These are phyloP conservation scores for Cadophora malorum DNA, from an alignment of 2,329 filamentous ascomycete genomes.

Conservation along the genomic window DNA sequence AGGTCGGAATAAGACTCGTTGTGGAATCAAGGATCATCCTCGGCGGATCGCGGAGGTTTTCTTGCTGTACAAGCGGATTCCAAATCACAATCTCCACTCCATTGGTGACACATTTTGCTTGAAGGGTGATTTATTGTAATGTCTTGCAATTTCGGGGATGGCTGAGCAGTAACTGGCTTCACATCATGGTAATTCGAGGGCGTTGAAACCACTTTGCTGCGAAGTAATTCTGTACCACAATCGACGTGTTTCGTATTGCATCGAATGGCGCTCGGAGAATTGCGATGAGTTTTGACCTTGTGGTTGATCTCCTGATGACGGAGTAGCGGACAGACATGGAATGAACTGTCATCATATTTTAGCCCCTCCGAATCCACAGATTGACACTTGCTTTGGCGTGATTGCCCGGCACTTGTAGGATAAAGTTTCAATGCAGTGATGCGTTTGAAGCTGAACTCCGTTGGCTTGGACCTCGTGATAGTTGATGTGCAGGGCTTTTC, in stretches of 20 bases:
- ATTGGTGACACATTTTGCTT: background rate
- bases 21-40: slow-evolving; percentile 6
- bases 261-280: slow-evolving; percentile 2
- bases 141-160: background rate
- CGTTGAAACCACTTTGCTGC: background rate
- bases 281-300: background rate
- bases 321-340: background rate
- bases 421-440: background rate
- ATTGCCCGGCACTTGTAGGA: background rate
- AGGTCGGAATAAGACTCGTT: slow-evolving; percentile 10
- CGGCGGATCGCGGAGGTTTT: background rate
- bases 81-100: background rate
- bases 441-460: slow-evolving; percentile 5
- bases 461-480: slow-evolving; percentile 6
- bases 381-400: background rate
- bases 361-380: background rate
- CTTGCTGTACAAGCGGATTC: background rate
- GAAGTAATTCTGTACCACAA: background rate
- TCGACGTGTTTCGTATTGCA: background rate
- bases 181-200: background rate
- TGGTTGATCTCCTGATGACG: slow-evolving; percentile 6
- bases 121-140: background rate
- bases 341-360: background rate
- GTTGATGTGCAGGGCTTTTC: background rate
- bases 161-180: background rate